Evolutionary conservation across 352 stramenopile species (phyloP), one percentile per base, ranked within the genome.

Genomic region (Phytophthora ohioensis): DNA sequence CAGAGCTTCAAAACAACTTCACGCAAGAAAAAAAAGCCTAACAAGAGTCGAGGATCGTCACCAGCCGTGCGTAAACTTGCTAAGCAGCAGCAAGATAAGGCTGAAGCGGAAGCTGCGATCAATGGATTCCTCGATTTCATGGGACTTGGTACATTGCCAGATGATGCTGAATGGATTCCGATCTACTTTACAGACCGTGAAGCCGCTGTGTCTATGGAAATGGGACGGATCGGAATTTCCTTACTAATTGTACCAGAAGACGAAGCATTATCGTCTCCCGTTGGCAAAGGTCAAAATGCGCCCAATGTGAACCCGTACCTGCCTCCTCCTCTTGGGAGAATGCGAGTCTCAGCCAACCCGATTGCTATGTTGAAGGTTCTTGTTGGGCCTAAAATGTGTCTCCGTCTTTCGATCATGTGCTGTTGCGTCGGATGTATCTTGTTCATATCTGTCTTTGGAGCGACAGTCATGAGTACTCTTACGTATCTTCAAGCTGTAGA

Each of bases 251-350:
- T 97, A 0, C 91, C 94, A 0, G 85, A 95, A 51, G 88, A 94
- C 21, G 82, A 97, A 55, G 92, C 91, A 0, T 42, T 81, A 6
- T 69, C 79, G 10, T 90, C 91, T 61, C 81, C 81, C 0, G 91
- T 94, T 3, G 94, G 94, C 31, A 87, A 82, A 39, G 94, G 91
- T 1, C 86, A 93, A 35, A 84, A 82, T 7, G 73, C 94, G 0
- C 94, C 94, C 10, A 98, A 98, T 69, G 76, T 90, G 41, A 97
- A 98, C 42, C 94, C 94, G 17, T 97, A 97, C 70, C 60, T 98
- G 15, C 92, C 94, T 15, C 89, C 87, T 32, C 90, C 93, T 1
- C 88, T 94, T 11, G 94, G 94, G 6, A 76, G 94, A 6, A 86
- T 98, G 58, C 83, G 90, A 3, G 73, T 95, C 21, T 88, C 81